These are phyloP conservation scores for Penium margaritaceum DNA, from an alignment of 139 green algal genomes.

Conservation along the genomic window DNA sequence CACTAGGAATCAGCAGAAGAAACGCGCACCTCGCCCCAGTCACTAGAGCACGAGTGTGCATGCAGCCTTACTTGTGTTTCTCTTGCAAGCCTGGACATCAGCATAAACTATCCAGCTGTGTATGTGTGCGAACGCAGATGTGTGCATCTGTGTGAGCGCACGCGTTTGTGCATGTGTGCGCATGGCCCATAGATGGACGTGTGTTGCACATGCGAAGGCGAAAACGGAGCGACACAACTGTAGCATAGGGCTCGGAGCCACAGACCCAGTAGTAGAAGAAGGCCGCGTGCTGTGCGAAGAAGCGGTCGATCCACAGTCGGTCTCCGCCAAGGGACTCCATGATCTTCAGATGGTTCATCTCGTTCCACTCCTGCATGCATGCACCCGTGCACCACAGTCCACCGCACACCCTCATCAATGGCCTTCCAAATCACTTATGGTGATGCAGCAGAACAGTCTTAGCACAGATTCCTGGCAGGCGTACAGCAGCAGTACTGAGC, in stretches of 20 bases:
- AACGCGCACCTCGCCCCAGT: no score
- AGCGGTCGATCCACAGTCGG: constrained; percentile 73
- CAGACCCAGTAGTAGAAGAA: constrained; percentile 45
- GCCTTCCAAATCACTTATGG: no score
- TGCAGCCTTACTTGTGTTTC: no score
- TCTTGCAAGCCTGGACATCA: no score
- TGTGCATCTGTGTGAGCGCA: constrained; percentile 11
- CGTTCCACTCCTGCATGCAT: constrained; percentile 47
- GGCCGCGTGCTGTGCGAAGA: constrained; percentile 41
- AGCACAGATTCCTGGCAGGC: no score
- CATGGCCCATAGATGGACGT: background rate
- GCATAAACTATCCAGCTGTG: no score
- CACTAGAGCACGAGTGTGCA: no score
- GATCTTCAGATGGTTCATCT: constrained; percentile 69
- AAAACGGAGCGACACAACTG: background rate
- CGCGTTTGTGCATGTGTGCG: background rate
- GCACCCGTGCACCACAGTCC: no score
- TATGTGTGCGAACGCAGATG: background rate
- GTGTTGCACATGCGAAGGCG: background rate
- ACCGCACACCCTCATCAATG: no score
- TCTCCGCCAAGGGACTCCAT: constrained; percentile 94
- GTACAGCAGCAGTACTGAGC: no score
- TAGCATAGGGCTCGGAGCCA: background rate
- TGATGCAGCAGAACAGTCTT: no score
- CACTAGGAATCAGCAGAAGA: no score